These are phyloP conservation scores for Blastocrithidia nonstop DNA, from an alignment of 208 protist genomes.

Conservation along the genomic window DNA sequence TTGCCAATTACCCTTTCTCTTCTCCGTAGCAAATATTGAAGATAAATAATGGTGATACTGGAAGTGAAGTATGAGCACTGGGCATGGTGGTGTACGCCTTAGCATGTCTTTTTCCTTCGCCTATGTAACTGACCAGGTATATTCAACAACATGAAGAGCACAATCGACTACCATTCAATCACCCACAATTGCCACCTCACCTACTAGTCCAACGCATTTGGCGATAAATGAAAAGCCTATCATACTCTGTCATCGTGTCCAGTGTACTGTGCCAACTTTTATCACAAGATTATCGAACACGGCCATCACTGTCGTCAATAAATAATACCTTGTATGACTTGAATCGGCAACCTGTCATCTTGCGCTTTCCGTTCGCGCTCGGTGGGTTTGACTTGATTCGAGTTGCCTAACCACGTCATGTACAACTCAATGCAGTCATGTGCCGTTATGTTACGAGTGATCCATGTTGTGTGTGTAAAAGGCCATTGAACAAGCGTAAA, in stretches of 20 bases:
- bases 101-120: conserved; percentile 12
- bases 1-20: no score
- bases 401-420: conserved; percentile 10
- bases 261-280: conserved; percentile 38
- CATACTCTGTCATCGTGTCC: conserved; percentile 29
- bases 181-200: conserved; percentile 23
- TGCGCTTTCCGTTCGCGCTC: conserved; percentile 59
- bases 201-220: conserved; percentile 20
- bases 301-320: conserved; percentile 22
- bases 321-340: conserved; percentile 38
- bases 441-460: conserved; percentile 30
- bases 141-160: no score
- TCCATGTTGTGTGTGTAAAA: conserved; percentile 28
- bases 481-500: conserved; percentile 11
- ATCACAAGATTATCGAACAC: conserved; percentile 38
- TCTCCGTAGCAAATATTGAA: no score
- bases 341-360: conserved; percentile 28
- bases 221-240: conserved; percentile 17
- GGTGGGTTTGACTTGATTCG: conserved; percentile 40
- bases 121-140: conserved; percentile 4
- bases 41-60: no score
- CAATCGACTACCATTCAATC: conserved; percentile 46
- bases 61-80: conserved; percentile 39
- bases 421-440: conserved; percentile 26
- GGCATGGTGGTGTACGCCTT: conserved; percentile 34